These are phyloP conservation scores for Zymoseptoria tritici DNA, from an alignment of 2,329 filamentous ascomycete genomes.

Conservation along the genomic window DNA sequence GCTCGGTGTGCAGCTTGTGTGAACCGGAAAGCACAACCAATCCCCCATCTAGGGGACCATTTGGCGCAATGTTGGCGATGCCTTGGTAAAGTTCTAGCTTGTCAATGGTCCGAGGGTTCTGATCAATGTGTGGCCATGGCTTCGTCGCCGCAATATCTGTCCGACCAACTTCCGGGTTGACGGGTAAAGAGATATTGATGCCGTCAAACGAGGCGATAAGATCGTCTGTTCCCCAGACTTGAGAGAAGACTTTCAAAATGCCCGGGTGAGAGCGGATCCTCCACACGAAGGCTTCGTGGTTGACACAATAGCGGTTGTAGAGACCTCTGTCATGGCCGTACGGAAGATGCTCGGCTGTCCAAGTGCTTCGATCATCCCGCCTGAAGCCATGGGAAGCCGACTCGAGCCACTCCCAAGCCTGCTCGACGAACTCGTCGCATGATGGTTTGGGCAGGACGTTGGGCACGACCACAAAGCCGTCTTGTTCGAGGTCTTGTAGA, in stretches of 20 bases:
- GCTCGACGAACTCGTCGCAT: slow-evolving; percentile 10
- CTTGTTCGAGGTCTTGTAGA: slow-evolving; percentile 12
- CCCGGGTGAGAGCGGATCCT: slow-evolving; percentile 20
- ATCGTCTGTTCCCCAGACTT: slow-evolving; percentile 21
- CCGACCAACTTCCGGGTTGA: slow-evolving; percentile 12
- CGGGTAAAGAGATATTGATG: slow-evolving; percentile 19
- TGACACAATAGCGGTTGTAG: slow-evolving; percentile 17
- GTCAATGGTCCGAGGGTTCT: slow-evolving; percentile 16
- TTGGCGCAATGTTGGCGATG: slow-evolving; percentile 31
- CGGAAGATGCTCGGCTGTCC: slow-evolving; percentile 11
- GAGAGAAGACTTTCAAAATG: slow-evolving; percentile 15
- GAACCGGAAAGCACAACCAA: slow-evolving; percentile 40
- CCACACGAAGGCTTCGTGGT: slow-evolving; percentile 24
- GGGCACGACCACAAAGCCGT: slow-evolving; percentile 15
- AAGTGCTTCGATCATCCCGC: slow-evolving; percentile 14
- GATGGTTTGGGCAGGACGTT: slow-evolving; percentile 10
- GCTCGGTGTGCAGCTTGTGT: slow-evolving; percentile 36
- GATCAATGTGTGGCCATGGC: slow-evolving; percentile 16
- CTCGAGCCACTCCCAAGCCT: slow-evolving; percentile 14
- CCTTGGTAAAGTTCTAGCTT: slow-evolving; percentile 18
- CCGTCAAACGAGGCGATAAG: slow-evolving; percentile 22
- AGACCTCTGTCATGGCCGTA: slow-evolving; percentile 11
- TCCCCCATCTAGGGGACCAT: slow-evolving; percentile 41
- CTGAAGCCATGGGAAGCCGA: slow-evolving; percentile 15
- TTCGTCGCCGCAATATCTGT: slow-evolving; percentile 11